A percentile compares a stretch with the other conserved stretches of the same genome.
Conservation (phyloP, 257 asterid species). For the Solanum pinnatisectum region DNA sequence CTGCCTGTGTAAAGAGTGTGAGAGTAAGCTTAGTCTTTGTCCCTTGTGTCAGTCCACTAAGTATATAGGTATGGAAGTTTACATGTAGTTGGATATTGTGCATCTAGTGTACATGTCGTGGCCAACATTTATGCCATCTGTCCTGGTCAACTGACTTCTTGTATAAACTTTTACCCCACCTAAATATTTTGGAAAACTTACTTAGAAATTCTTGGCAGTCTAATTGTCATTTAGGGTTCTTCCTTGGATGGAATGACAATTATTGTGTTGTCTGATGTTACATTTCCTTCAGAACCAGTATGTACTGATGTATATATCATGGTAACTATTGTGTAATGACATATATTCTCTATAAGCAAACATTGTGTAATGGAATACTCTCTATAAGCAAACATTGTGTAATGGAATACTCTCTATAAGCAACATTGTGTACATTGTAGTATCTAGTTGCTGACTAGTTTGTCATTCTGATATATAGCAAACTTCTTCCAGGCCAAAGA, state of each 20-base stretch:
- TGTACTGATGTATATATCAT: not conserved
- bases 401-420: not conserved
- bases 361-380: not conserved
- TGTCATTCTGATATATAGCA: not conserved
- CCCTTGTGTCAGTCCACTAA: conserved; percentile 81
- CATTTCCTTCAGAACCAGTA: not conserved
- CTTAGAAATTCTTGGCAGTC: not conserved
- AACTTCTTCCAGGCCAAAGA: not conserved
- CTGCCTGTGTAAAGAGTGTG: conserved; percentile 90
- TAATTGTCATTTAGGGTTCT: not conserved
- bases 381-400: not conserved
- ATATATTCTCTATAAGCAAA: not conserved
- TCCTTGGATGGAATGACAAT: not conserved
- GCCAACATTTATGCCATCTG: conserved; percentile 5
- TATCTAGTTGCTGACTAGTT: not conserved
- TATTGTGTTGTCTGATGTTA: not conserved
- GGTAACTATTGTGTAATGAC: not conserved
- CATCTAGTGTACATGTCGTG: conserved; percentile 11
- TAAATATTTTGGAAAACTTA: not conserved
- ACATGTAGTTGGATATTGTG: conserved; percentile 34
- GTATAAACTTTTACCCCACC: not conserved
- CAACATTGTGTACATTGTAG: not conserved
- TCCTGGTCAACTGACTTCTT: not conserved
- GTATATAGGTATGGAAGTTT: conserved; percentile 83
- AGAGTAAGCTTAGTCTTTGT: conserved; percentile 57